These are phyloP conservation scores for Soucietia sequanensis DNA, from an alignment of 805 yeast genomes.

Conservation along the genomic window DNA sequence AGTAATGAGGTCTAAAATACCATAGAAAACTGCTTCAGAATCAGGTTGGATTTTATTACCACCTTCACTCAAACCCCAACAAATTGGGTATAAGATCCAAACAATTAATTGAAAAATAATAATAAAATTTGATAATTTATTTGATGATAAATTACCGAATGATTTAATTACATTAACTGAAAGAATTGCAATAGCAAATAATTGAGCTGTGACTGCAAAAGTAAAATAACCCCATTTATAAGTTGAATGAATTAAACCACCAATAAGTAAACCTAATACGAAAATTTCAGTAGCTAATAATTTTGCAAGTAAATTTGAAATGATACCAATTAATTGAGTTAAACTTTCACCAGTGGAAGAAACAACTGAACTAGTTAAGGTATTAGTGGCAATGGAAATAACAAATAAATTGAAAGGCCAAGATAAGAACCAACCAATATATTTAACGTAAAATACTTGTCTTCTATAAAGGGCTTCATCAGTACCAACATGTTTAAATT, in stretches of 20 bases:
- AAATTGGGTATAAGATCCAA: conserved; percentile 49
- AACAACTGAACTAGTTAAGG: conserved; percentile 31
- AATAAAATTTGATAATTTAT: conserved; percentile 10
- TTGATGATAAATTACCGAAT: conserved; percentile 4
- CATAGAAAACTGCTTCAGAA: conserved; percentile 58
- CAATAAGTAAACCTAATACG: conserved; percentile 56
- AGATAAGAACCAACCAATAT: conserved; percentile 56
- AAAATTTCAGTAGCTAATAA: conserved; percentile 45
- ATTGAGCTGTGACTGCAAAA: conserved; percentile 46
- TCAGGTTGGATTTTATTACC: conserved; percentile 61
- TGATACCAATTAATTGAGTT: conserved; percentile 24
- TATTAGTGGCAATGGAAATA: conserved; percentile 25
- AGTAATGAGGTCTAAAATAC: conserved; percentile 51
- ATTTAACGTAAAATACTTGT: conserved; percentile 57
- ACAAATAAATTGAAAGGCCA: conserved; percentile 45
- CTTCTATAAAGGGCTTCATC: conserved; percentile 29
- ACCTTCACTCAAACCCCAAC: conserved; percentile 60
- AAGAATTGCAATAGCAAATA: conserved; percentile 39
- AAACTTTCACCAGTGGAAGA: conserved; percentile 25
- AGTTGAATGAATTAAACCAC: conserved; percentile 50
- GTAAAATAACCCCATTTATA: conserved; percentile 73
- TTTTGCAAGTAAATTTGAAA: conserved; percentile 41
- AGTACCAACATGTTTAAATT: conserved; percentile 48
- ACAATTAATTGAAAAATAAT: conserved; percentile 36
- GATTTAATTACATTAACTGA: conserved; percentile 8